Evolutionary conservation across 2,329 filamentous ascomycete species (phyloP).

Genomic region (Nemania diffusa): DNA sequence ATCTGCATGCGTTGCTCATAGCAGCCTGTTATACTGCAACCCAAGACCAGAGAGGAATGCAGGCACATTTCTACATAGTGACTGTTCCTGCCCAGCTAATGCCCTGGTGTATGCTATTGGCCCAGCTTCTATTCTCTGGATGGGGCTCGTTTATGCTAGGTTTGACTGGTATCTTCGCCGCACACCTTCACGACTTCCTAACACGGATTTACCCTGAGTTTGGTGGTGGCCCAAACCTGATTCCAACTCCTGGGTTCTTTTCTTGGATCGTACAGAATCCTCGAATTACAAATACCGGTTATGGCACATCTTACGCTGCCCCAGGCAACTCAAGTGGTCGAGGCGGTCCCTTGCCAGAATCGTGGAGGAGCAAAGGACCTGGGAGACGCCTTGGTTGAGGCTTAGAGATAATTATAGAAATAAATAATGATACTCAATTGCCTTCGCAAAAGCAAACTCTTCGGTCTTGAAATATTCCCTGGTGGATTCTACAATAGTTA

Average conservation of each 20-base stretch:
- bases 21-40: slow-evolving; percentile 85
- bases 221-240: slow-evolving; percentile 81
- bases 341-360: slow-evolving; percentile 66
- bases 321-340: slow-evolving; percentile 48
- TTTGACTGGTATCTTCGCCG: slow-evolving; percentile 82
- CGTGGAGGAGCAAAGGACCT: slow-evolving; percentile 71
- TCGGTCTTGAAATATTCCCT: too few species aligned
- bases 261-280: slow-evolving; percentile 70
- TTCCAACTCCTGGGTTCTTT: slow-evolving; percentile 79
- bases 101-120: slow-evolving; percentile 80
- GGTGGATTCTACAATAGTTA: neutral
- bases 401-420: slow-evolving; percentile 6
- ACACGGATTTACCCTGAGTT: slow-evolving; percentile 89
- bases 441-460: neutral
- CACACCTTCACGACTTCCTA: slow-evolving; percentile 91
- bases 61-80: slow-evolving; percentile 82
- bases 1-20: slow-evolving; percentile 75
- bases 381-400: slow-evolving; percentile 69
- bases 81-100: slow-evolving; percentile 84
- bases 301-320: slow-evolving; percentile 70
- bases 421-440: slow-evolving; percentile 24
- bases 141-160: slow-evolving; percentile 68
- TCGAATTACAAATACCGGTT: slow-evolving; percentile 61
- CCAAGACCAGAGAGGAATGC: slow-evolving; percentile 83
- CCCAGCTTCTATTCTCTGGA: slow-evolving; percentile 76